Evolutionary conservation across 164 flowering plant species (phyloP), one percentile per base, ranked within the genome.

Genomic region (Nymphaea thermarum): DNA sequence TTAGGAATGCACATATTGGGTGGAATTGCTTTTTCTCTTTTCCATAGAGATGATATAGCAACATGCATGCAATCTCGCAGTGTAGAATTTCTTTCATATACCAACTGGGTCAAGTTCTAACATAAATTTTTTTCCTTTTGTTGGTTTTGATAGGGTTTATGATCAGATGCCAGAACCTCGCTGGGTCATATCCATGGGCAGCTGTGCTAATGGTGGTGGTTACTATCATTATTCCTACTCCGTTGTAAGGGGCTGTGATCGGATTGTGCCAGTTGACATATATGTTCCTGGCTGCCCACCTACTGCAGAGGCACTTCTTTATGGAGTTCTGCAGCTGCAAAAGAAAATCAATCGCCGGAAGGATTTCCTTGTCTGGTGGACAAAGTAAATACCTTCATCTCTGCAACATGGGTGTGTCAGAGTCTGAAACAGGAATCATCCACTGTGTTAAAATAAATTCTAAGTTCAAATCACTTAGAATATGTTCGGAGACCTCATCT

Each of bases 121-220:
- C 36, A 25, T 25, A 25, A 25, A 25, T 25, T 25, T 55, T 25
- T 25, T 55, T 2, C 10, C 60, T 65, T 17, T 42, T 66, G 51
- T 43, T 16, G 67, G 42, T 41, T 66, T 66, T 77, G 70, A 65
- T 84, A 90, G 98, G 89, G 98, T 94, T 15, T 94, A 94, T 74
- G 99, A 94, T 77, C 99, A 94, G 79, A 94, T 94, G 99, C 98
- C 98, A 0, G 99, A 94, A 83, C 99, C 99, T 43, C 84, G 98
- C 71, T 94, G 99, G 99, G 99, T 94, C 16, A 85, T 94, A 66
- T 94, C 98, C 15, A 94, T 94, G 99, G 99, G 99, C 67, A 91
- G 98, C 78, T 94, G 99, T 77, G 99, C 99, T 60, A 94, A 94
- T 75, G 98, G 98, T 61, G 99, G 99, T 69, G 99, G 99, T 44